Evolutionary conservation across 2,329 filamentous ascomycete species (phyloP), one percentile per base, ranked within the genome.

Genomic region (Moelleriella libera): DNA sequence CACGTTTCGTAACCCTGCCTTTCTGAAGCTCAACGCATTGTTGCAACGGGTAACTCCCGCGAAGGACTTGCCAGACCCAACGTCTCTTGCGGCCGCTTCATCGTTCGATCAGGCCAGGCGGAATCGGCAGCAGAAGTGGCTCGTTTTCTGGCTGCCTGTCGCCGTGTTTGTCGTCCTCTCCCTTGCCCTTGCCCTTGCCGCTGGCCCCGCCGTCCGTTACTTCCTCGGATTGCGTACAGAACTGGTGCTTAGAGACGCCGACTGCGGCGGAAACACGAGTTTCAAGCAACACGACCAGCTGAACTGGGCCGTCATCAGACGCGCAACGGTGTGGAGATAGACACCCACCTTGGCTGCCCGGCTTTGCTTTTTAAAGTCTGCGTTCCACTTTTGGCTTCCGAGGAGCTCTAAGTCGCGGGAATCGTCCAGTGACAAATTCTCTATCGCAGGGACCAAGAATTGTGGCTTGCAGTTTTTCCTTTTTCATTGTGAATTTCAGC

Each of bases 241-340:
- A 41, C n/a, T 29, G 41, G 44, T 29, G 28, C 45, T 41, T 21
- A 30, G 37, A 37, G 29, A 21, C 4, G 45, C 41, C 45, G 37
- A 34, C 40, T 39, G 32, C 12, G 30, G 10, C 46, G 34, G n/a
- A 4, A 37, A 9, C 30, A 34, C 46, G 43, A 46, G 46, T 46
- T 50, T 48, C 43, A 39, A 44, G 44, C 46, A 43, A 42, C 44
- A 37, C 34, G 41, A 60, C 63, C 62, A 64, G 62, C 62, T 65
- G 62, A 65, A 60, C 60, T 65, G 64, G 61, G 34, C 60, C 59
- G 56, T 60, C 63, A 55, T 54, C 37, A 52, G 49, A 41, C 52
- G 47, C 49, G 47, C 42, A 14, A 10, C 32, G 45, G 39, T 21
- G 30, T 37, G 45, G 34, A 12, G 34, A 37, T 12, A 12, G 12